These are phyloP conservation scores for Batkoa obscura DNA, from an alignment of 371 early-diverging fungal genomes.

Conservation along the genomic window DNA sequence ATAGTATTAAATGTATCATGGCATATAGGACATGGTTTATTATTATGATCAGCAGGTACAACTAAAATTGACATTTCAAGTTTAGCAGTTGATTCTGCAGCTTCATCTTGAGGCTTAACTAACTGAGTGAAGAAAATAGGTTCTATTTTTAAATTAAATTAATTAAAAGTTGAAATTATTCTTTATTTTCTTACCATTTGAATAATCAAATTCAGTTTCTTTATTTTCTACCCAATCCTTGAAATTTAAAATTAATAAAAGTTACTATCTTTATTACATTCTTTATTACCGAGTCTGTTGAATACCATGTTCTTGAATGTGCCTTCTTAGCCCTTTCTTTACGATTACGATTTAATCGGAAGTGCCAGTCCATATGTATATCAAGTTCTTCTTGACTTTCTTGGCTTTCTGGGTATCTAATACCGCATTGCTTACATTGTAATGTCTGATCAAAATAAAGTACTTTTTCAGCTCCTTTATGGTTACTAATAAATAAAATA, in stretches of 20 bases:
- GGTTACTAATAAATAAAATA: constrained; percentile 14
- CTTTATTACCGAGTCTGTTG: constrained; percentile 29
- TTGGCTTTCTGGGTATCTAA: constrained; percentile 45
- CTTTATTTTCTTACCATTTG: constrained; percentile 4
- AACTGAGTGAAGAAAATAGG: constrained; percentile 17
- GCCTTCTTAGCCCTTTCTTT: constrained; percentile 57
- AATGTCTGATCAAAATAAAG: constrained; percentile 54
- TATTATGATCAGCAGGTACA: constrained; percentile 24
- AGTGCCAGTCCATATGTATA: constrained; percentile 84
- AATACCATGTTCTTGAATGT: constrained; percentile 71
- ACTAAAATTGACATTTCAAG: constrained; percentile 18
- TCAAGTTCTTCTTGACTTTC: constrained; percentile 54
- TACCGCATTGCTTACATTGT: constrained; percentile 84
- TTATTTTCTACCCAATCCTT: constrained; percentile 27
- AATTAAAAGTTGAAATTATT: not conserved
- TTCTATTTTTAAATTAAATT: constrained; percentile 6
- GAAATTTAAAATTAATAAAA: constrained; percentile 4
- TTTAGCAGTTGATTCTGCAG: constrained; percentile 12
- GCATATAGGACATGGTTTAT: constrained; percentile 62
- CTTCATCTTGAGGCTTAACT: constrained; percentile 9
- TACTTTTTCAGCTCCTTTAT: constrained; percentile 33
- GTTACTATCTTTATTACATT: not conserved
- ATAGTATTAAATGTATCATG: constrained; percentile 64
- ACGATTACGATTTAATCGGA: constrained; percentile 66
- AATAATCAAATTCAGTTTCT: constrained; percentile 13